Percentiles rank a stretch among this genome's conserved stretches.
These are phyloP conservation scores for Anastatica hierochuntica DNA, from an alignment of 345 rosid species.

Conservation along the genomic window DNA sequence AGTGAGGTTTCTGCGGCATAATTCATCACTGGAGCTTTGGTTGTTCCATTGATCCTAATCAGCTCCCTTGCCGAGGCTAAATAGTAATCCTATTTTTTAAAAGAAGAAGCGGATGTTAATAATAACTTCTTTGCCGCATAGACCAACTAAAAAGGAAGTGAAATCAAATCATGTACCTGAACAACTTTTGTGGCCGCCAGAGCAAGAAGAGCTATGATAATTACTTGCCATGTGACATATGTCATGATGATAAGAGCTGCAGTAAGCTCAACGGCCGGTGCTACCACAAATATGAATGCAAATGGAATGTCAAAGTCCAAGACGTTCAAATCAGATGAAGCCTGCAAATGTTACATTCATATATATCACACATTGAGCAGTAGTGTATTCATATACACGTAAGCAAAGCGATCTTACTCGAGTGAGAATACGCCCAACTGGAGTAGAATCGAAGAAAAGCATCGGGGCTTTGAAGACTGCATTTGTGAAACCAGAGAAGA, in stretches of 20 bases:
- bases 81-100: slow-evolving; percentile 46
- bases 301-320: slow-evolving; percentile 60
- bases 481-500: slow-evolving; percentile 53
- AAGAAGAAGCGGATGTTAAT: neutral
- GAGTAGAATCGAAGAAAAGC: slow-evolving; percentile 78
- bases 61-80: slow-evolving; percentile 71
- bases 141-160: neutral
- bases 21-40: slow-evolving; percentile 92
- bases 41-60: slow-evolving; percentile 78
- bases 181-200: slow-evolving; percentile 39
- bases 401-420: slow-evolving; percentile 37
- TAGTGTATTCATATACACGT: neutral
- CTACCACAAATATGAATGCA: slow-evolving; percentile 29
- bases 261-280: slow-evolving; percentile 34
- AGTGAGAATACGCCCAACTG: slow-evolving; percentile 62
- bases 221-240: slow-evolving; percentile 76
- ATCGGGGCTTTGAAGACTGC: slow-evolving; percentile 62
- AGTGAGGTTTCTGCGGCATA: slow-evolving; percentile 81
- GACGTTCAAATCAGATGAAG: slow-evolving; percentile 65
- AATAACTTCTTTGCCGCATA: neutral
- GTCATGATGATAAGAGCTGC: slow-evolving; percentile 44
- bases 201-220: slow-evolving; percentile 48
- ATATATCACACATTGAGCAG: no score
- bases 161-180: slow-evolving; percentile 36
- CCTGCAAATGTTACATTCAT: slow-evolving; percentile 31